These are phyloP conservation scores for Corylus avellana DNA, from an alignment of 306 rosid genomes.

Conservation along the genomic window DNA sequence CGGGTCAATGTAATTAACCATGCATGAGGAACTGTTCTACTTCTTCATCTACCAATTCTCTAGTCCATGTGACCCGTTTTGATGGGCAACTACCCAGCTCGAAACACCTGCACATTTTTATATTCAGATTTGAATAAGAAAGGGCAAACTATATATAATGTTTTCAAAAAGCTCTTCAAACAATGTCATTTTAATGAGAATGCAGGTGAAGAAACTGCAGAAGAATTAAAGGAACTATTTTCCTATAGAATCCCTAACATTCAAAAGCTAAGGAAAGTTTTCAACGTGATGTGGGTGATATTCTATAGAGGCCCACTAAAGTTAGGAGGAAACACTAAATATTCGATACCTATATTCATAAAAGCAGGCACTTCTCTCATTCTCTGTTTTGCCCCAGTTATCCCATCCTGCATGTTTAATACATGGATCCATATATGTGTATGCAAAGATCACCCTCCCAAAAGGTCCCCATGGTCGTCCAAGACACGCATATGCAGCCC, in stretches of 20 bases:
- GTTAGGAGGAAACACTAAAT: conserved; percentile 19
- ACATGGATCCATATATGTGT: conserved; percentile 74
- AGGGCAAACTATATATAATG: not conserved
- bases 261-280: not conserved
- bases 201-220: not conserved
- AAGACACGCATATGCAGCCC: conserved; percentile 50
- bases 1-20: conserved; percentile 70
- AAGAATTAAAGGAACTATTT: not conserved
- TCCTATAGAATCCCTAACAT: not conserved
- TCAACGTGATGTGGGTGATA: not conserved
- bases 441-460: conserved; percentile 85
- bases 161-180: not conserved
- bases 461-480: conserved; percentile 98
- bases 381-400: conserved; percentile 81
- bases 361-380: conserved; percentile 75
- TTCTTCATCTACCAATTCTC: conserved; percentile 61
- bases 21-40: conserved; percentile 71
- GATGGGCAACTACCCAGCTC: conserved; percentile 71
- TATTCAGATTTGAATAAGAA: not conserved
- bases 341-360: conserved; percentile 68
- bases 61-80: conserved; percentile 65
- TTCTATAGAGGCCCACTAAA: too few relatives aligned
- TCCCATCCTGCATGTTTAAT: conserved; percentile 74
- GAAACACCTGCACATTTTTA: conserved; percentile 56
- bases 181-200: not conserved